Evolutionary conservation across 169 alveolate species (phyloP).

Genomic region (Toxoplasma gondii): DNA sequence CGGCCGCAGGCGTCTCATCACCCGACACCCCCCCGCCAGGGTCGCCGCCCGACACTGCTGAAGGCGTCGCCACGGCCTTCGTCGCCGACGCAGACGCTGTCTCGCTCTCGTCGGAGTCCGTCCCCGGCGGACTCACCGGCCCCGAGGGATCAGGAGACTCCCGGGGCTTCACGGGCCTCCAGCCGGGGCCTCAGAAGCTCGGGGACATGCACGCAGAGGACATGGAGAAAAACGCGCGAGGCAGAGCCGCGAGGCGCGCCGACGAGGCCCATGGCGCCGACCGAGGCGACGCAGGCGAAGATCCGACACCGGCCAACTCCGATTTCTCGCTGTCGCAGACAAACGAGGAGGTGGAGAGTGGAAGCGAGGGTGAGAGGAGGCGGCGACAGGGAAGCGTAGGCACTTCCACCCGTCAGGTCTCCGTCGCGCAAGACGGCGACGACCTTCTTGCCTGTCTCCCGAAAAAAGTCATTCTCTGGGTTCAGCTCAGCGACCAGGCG

Average conservation of each 20-base stretch:
- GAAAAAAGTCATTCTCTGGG: conserved; percentile 48
- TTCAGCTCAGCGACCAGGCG: conserved; percentile 46
- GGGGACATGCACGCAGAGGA: neutral
- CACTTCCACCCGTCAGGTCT: neutral
- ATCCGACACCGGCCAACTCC: neutral
- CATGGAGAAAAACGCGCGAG: neutral
- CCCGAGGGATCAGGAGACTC: too few species aligned
- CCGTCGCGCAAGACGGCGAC: neutral
- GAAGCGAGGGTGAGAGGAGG: too few species aligned
- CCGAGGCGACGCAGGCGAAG: neutral
- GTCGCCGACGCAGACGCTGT: neutral
- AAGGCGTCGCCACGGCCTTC: neutral
- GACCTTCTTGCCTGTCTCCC: neutral
- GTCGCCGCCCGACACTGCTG: neutral
- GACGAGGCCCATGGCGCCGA: neutral
- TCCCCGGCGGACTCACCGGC: neutral
- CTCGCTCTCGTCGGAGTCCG: neutral
- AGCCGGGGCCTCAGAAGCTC: neutral
- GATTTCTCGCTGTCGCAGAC: neutral
- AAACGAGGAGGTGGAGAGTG: too few species aligned
- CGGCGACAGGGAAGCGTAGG: too few species aligned
- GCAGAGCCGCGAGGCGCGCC: neutral
- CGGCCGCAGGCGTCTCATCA: neutral
- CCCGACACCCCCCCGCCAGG: neutral
- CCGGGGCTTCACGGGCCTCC: neutral